These are phyloP conservation scores for Pseudomicrostroma phylloplanum DNA, from an alignment of 1,284 basidiomycete species.

Conservation along the genomic window DNA sequence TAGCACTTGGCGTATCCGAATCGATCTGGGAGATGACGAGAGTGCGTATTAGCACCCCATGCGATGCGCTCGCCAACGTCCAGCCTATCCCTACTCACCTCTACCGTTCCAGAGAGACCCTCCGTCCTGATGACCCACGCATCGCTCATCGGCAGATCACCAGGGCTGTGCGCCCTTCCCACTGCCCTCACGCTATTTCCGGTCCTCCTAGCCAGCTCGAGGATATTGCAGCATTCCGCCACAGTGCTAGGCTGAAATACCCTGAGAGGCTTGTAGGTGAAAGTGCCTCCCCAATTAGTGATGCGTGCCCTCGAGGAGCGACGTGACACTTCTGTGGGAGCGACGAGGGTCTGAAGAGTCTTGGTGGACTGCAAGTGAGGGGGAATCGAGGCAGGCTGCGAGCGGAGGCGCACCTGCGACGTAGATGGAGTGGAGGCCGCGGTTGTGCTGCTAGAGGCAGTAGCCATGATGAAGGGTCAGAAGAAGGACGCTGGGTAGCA, in stretches of 20 bases:
- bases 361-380: conserved; percentile 9
- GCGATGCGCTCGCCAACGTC: background rate
- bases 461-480: too few species aligned
- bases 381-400: background rate
- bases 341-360: conserved; percentile 21
- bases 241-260: conserved; percentile 73
- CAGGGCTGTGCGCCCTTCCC: conserved; percentile 86
- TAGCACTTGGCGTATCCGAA: conserved; percentile 19
- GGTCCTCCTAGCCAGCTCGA: conserved; percentile 76
- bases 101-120: conserved; percentile 28
- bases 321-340: conserved; percentile 17
- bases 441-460: too few species aligned
- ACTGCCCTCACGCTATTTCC: conserved; percentile 69
- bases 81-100: conserved; percentile 17
- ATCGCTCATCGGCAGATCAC: conserved; percentile 61
- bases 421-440: too few species aligned
- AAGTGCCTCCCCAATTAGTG: conserved; percentile 58
- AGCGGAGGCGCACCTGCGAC: background rate
- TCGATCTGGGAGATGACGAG: conserved; percentile 13
- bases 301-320: conserved; percentile 39
- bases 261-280: conserved; percentile 52
- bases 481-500: too few species aligned
- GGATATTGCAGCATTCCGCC: conserved; percentile 66
- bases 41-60: background rate
- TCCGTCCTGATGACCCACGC: conserved; percentile 48